Evolutionary conservation across 768 basidiomycete genomes (phyloP), one percentile per base, ranked within the genome.

Genomic region (Macrolepiota fuliginosa): DNA sequence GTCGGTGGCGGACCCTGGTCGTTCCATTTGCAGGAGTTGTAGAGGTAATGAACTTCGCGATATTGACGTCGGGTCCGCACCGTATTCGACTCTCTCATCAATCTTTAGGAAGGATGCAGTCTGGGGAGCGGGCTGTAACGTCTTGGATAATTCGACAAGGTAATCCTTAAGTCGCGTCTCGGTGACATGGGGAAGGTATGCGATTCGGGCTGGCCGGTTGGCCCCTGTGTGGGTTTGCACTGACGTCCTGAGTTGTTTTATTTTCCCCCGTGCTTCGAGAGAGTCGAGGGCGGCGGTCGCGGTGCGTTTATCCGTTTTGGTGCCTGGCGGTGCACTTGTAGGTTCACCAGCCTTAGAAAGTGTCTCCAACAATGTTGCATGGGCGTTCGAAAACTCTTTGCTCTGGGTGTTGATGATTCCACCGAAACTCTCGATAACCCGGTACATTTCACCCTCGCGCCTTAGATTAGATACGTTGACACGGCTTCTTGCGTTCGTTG

Each of bases 401-500:
- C 82, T 79, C 61, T 85, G 83, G 12, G 83, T 76, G 66, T 88
- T 88, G 49, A 82, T 74, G 45, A 93, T 83, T 0, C 92, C 93
- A 6, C 88, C 88, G 55, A 82, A 73, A 24, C 76, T 79, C 59
- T 86, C 80, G n/a, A 94, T 72, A 22, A 91, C 81, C 32, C 83
- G 85, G 58, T 86, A 69, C 52, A 94, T 71, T 71, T 95, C 93
- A 63, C 90, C 91, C 75, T 94, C 91, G 22, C 93, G 84, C 3
- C 91, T 85, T 45, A 92, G 76, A 61, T 88, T 81, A 15, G 92
- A 91, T 25, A 94, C 83, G 65, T 94, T 95, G 52, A 84, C 77
- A 63, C 81, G 83, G 29, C 74, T 63, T 24, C 66, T 63, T 25
- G 63, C 25, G 27, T 46, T 39, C 25, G 49, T 60, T 35, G 56